Conservation (phyloP, 225 moss, liverwort and hornwort genomes). For the Physcomitrium patens region DNA sequence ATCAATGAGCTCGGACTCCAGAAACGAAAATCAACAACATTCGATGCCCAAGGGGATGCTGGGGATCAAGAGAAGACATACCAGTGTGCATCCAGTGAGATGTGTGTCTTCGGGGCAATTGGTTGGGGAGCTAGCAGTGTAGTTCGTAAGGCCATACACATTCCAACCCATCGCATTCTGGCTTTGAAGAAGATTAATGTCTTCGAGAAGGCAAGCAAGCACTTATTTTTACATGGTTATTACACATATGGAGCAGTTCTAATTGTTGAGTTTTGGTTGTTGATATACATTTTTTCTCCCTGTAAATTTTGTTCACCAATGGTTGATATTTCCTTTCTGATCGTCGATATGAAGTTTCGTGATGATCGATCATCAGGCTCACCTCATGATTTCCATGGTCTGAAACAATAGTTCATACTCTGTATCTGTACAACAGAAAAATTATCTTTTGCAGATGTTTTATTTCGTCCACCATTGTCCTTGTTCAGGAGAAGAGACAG, state of each 20-base stretch:
- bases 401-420: not conserved
- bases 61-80: slow-evolving; percentile 91
- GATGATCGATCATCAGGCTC: slow-evolving; percentile 5
- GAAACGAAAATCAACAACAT: slow-evolving; percentile 76
- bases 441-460: slow-evolving; percentile 22
- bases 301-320: not conserved
- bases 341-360: slow-evolving; percentile 9
- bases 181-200: slow-evolving; percentile 99
- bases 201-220: slow-evolving; percentile 93
- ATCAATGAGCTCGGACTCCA: slow-evolving; percentile 98
- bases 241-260: slow-evolving; percentile 17
- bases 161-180: slow-evolving; percentile 96
- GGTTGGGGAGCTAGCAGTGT: slow-evolving; percentile 99
- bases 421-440: slow-evolving; percentile 14
- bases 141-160: slow-evolving; percentile 96
- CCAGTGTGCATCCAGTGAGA: slow-evolving; percentile 98
- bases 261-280: slow-evolving; percentile 9
- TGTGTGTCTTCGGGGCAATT: slow-evolving; percentile 97
- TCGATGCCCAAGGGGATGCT: slow-evolving; percentile 71
- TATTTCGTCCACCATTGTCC: slow-evolving; percentile 23
- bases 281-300: not conserved
- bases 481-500: slow-evolving; percentile 92
- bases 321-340: not conserved
- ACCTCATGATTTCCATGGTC: not conserved
- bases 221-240: slow-evolving; percentile 31